Conservation (phyloP, 257 asterid species). For the Nicotiana tomentosiformis region DNA sequence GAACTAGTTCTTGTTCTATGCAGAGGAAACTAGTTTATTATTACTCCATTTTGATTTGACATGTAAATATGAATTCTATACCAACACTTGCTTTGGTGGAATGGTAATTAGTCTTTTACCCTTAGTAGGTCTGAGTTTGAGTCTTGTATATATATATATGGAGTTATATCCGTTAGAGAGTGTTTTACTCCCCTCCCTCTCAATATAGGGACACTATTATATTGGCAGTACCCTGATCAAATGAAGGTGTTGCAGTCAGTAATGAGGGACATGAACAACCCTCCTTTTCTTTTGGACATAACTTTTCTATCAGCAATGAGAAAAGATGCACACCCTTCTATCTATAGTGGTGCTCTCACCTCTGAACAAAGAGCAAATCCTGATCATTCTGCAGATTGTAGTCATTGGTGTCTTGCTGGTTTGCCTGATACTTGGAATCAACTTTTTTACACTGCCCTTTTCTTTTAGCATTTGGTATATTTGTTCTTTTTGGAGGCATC, state of each 20-base stretch:
- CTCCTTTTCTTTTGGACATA: conserved; percentile 79
- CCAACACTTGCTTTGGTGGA: no score
- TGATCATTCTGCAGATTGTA: conserved; percentile 83
- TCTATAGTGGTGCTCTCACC: conserved; percentile 70
- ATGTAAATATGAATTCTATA: background rate
- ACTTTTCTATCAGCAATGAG: conserved; percentile 81
- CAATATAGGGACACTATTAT: no score
- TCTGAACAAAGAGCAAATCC: conserved; percentile 75
- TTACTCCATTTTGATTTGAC: background rate
- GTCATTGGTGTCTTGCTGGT: conserved; percentile 99
- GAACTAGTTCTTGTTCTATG: background rate
- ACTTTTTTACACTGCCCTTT: conserved; percentile 64
- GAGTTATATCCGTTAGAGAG: no score
- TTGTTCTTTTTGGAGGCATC: no score
- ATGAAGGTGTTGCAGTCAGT: conserved; percentile 57
- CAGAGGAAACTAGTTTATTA: background rate
- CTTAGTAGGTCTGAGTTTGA: no score
- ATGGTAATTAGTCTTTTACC: no score
- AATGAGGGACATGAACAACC: conserved; percentile 53
- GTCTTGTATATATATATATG: no score
- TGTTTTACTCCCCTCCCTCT: no score
- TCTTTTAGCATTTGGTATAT: conserved; percentile 19
- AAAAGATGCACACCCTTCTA: conserved; percentile 96
- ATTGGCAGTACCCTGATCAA: conserved; percentile 44
- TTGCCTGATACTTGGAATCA: conserved; percentile 98